phyloP scores from a whole-genome alignment of 2,329 filamentous ascomycete genomes.

The Aspergillus persii region DNA sequence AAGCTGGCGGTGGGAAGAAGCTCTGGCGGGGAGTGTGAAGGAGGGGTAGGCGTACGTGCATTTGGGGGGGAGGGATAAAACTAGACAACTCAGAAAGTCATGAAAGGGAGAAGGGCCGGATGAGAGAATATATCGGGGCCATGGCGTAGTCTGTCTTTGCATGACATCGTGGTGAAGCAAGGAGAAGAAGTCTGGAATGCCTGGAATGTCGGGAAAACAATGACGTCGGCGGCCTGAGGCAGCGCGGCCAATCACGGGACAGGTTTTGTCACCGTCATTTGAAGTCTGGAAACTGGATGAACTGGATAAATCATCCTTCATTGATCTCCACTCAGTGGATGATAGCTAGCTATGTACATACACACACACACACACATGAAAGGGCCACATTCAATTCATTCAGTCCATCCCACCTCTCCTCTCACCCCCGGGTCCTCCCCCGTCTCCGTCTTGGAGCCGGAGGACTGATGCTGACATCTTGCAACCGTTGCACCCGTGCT shows the following conservation, averaged over 20 bases:
- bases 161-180: background rate
- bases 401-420: background rate
- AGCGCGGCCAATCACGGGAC: constrained; percentile 6
- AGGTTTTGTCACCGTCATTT: constrained; percentile 10
- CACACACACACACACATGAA: too few species aligned
- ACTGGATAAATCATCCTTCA: too few species aligned
- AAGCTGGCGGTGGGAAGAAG: constrained; percentile 15
- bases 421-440: background rate
- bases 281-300: background rate
- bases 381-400: background rate
- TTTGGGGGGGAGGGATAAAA: background rate
- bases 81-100: background rate
- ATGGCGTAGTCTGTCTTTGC: background rate
- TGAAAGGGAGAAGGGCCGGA: background rate
- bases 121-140: background rate
- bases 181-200: background rate
- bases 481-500: constrained; percentile 14
- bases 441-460: constrained; percentile 9
- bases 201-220: background rate
- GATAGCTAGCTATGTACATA: too few species aligned
- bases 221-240: constrained; percentile 9
- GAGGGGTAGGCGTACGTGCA: constrained; percentile 17
- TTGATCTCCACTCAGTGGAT: too few species aligned
- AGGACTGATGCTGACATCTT: constrained; percentile 22
- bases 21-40: constrained; percentile 12